These are phyloP conservation scores for Macrolepiota albuminosa DNA, from an alignment of 768 basidiomycete species.

Conservation along the genomic window DNA sequence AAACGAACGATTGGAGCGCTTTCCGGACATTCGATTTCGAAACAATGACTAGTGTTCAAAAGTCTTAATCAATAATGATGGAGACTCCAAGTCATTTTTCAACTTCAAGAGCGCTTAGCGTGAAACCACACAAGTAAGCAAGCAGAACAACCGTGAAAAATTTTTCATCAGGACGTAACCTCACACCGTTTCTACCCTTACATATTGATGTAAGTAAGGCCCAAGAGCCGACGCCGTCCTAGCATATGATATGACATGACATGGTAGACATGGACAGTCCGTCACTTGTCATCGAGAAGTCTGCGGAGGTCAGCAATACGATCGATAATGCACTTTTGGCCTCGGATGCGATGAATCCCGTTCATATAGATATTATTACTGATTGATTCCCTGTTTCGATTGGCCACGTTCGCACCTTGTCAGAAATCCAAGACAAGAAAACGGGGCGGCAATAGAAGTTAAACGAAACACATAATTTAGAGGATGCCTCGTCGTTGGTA, in stretches of 20 bases:
- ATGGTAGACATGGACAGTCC: background rate
- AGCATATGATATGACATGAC: background rate
- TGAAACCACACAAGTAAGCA: background rate
- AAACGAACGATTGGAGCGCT: background rate
- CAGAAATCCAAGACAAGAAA: too few species aligned
- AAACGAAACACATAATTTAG: background rate
- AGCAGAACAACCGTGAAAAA: background rate
- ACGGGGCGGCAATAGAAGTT: background rate
- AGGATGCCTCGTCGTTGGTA: background rate
- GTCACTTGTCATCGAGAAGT: background rate
- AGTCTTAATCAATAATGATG: background rate
- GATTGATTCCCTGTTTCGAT: background rate
- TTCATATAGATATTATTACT: background rate
- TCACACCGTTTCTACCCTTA: background rate
- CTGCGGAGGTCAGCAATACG: background rate
- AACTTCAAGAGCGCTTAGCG: too few species aligned
- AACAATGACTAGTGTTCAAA: background rate
- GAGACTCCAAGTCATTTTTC: background rate
- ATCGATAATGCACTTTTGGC: too few species aligned
- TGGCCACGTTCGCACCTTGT: background rate
- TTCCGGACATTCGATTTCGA: background rate
- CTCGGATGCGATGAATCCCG: background rate
- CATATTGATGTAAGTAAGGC: background rate
- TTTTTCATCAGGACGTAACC: background rate
- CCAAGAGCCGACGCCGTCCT: background rate